phyloP scores from a whole-genome alignment of 73 alveolate species.

The Paramecium octaurelia region DNA sequence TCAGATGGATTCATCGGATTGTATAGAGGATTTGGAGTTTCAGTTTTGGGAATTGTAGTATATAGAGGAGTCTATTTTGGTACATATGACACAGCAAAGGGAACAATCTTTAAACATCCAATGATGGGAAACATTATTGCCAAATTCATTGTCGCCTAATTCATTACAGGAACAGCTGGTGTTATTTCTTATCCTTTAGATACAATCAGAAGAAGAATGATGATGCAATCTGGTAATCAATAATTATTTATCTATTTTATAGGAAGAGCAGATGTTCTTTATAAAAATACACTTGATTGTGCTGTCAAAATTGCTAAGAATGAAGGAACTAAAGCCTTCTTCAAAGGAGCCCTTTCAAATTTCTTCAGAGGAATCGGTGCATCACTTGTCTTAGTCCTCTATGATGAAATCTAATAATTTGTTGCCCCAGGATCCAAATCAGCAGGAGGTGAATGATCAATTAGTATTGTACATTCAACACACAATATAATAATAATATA shows the following conservation, averaged over 20 bases:
- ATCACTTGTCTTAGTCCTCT: slow-evolving; percentile 80
- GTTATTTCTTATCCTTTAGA: slow-evolving; percentile 77
- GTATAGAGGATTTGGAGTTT: slow-evolving; percentile 78
- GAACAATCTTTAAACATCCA: not conserved
- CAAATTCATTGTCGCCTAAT: slow-evolving; percentile 56
- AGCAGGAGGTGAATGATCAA: not conserved
- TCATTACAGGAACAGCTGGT: slow-evolving; percentile 68
- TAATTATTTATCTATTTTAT: slow-evolving; percentile 16
- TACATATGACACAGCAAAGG: not conserved
- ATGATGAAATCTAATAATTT: slow-evolving; percentile 73
- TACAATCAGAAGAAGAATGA: slow-evolving; percentile 84
- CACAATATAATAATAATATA: no score
- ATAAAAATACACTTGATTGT: slow-evolving; percentile 66
- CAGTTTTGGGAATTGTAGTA: slow-evolving; percentile 66
- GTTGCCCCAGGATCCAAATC: slow-evolving; percentile 13
- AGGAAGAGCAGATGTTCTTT: slow-evolving; percentile 11
- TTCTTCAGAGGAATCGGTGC: slow-evolving; percentile 65
- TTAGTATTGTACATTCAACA: not conserved
- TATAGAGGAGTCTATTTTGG: slow-evolving; percentile 86
- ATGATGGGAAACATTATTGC: not conserved
- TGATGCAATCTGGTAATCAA: slow-evolving; percentile 80
- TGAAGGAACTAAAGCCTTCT: slow-evolving; percentile 76
- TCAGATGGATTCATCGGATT: slow-evolving; percentile 71
- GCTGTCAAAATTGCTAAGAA: slow-evolving; percentile 61
- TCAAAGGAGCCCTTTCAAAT: slow-evolving; percentile 76